phyloP scores from a whole-genome alignment of 1,139 yeast species.

The Pichia sp. region DNA sequence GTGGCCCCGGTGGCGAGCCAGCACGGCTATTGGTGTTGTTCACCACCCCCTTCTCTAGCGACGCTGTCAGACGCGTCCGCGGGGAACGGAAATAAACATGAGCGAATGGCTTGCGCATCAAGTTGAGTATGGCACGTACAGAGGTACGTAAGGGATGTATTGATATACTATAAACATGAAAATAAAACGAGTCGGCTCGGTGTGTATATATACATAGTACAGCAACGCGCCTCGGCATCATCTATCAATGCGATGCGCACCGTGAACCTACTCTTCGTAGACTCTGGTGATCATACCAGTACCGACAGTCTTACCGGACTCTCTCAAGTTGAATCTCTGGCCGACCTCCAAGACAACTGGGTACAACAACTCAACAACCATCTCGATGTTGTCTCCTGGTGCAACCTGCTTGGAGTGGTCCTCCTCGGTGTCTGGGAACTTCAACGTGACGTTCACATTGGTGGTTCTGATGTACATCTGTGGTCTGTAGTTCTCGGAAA shows the following conservation, averaged over 20 bases:
- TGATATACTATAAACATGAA: slow-evolving; percentile 2
- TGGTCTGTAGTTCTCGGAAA: slow-evolving; percentile 96
- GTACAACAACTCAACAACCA: slow-evolving; percentile 86
- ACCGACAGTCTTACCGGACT: slow-evolving; percentile 99
- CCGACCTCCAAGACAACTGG: slow-evolving; percentile 94
- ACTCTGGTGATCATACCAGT: slow-evolving; percentile 97
- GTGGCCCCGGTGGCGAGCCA: too few relatives aligned
- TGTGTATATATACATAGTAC: neutral
- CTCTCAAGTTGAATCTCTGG: slow-evolving; percentile 98
- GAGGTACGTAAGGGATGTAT: neutral
- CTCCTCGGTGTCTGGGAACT: slow-evolving; percentile 85
- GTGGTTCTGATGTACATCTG: slow-evolving; percentile 96
- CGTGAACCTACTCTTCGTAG: slow-evolving; percentile 48
- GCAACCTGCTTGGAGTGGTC: slow-evolving; percentile 86
- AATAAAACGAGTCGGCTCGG: neutral
- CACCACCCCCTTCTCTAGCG: too few relatives aligned
- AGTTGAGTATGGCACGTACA: too few relatives aligned
- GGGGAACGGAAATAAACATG: too few relatives aligned
- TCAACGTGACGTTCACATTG: slow-evolving; percentile 86
- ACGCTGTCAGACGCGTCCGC: too few relatives aligned
- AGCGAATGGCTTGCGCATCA: too few relatives aligned
- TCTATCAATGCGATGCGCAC: neutral
- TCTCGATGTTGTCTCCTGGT: slow-evolving; percentile 99
- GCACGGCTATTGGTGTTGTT: too few relatives aligned
- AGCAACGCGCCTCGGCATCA: neutral